A percentile compares a stretch with the other conserved stretches of the same genome.
phyloP scores from a whole-genome alignment of 2,329 filamentous ascomycete genomes.

The Trichoderma brevicompactum region DNA sequence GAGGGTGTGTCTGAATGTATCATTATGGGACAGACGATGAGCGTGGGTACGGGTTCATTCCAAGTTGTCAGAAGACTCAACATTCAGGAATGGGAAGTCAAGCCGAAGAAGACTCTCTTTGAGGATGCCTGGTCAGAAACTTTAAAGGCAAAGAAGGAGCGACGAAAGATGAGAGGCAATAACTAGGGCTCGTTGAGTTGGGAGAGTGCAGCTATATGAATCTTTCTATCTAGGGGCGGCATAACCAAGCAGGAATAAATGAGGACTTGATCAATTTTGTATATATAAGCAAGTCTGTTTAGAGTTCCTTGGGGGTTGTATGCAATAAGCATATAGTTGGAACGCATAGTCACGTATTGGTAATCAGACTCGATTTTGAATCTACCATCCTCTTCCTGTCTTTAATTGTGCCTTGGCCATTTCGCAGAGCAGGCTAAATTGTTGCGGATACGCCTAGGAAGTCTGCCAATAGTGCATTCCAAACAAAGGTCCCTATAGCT shows the following conservation, averaged over 20 bases:
- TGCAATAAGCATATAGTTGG: background rate
- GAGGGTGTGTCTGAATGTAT: constrained; percentile 96
- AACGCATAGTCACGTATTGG: no score
- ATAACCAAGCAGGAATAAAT: no score
- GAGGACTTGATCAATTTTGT: background rate
- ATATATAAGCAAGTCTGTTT: background rate
- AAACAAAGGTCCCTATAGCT: no score
- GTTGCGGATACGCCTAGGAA: no score
- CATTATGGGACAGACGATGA: constrained; percentile 96
- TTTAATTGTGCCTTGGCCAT: no score
- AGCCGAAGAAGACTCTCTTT: constrained; percentile 66
- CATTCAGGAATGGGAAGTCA: constrained; percentile 63
- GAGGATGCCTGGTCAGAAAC: constrained; percentile 65
- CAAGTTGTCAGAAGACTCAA: constrained; percentile 81
- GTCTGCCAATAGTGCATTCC: no score
- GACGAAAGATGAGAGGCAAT: constrained; percentile 17
- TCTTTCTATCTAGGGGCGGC: background rate
- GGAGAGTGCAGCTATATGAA: background rate
- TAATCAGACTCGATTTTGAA: no score
- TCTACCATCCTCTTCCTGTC: no score
- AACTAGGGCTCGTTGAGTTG: background rate
- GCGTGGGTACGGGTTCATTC: constrained; percentile 88
- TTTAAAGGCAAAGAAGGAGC: constrained; percentile 24
- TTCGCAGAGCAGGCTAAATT: no score
- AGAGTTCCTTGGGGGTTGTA: background rate